Evolutionary conservation across 129 eudicot species (phyloP), one percentile per base, ranked within the genome.

Genomic region (Kitagawia praeruptora): DNA sequence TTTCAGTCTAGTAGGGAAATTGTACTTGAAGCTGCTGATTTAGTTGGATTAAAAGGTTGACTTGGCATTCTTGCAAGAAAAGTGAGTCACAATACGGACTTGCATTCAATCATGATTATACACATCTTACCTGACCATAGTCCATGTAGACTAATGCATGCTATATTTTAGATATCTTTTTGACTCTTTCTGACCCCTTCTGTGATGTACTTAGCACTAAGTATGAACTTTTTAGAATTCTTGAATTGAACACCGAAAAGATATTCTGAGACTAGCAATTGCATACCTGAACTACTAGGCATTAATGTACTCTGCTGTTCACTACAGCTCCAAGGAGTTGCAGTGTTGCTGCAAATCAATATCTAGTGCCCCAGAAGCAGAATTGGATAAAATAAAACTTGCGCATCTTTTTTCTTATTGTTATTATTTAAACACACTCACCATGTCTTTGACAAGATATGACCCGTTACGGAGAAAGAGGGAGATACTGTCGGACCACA

Each of bases 11-110:
- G 25, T 61, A 25, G 69, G 34, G 69, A 61, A 61, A 61, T 61
- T 61, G 69, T 61, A n/a, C 34, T 61, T n/a, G 69, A 61, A 61
- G 69, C 69, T 61, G 34, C 69, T 61, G 34, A 61, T n/a, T n/a
- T n/a, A 25, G 69, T 61, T 61, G 15, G 27, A 54, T 19, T 61
- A n/a, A 4, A 25, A 61, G 69, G 69, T n/a, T 28, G 69, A 61
- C 69, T 61, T 3, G 69, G 34, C 15, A 61, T 61, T 8, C 69
- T 61, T n/a, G 69, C 34, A 61, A 61, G 69, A 25, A 61, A 61
- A 61, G 34, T 61, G 15, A 61, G 15, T 61, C 37, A 3, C 15
- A 61, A 61, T 25, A n/a, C 3, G 6, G 69, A 61, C 34, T 61
- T 61, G 69, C 11, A 61, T 25, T n/a, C 69, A 61, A n/a, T 8